Conservation (phyloP, 139 green algal species). For the Tetraselmis striata region DNA sequence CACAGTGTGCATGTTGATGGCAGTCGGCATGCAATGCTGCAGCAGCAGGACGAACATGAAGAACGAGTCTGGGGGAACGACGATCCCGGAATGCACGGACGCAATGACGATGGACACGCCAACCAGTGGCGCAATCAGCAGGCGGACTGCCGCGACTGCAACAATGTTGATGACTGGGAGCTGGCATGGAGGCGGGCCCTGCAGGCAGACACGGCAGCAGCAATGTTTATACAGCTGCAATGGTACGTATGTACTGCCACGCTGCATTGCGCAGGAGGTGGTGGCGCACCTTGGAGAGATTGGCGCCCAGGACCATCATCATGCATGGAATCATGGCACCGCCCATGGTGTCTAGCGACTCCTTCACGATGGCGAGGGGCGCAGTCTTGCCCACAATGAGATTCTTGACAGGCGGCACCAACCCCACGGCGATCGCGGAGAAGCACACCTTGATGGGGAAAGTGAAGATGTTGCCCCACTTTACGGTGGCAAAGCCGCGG, state of each 20-base stretch:
- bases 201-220: background rate
- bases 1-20: constrained; percentile 5
- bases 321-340: constrained; percentile 3
- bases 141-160: background rate
- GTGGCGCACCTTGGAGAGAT: constrained; percentile 4
- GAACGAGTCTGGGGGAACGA: background rate
- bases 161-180: constrained; percentile 1
- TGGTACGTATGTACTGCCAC: too few species aligned
- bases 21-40: constrained; percentile 1
- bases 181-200: background rate
- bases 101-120: constrained; percentile 2
- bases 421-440: background rate
- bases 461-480: background rate
- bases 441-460: background rate
- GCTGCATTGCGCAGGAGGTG: too few species aligned
- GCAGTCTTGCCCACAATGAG: background rate
- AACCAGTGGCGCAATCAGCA: background rate
- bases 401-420: background rate
- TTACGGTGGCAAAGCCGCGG: background rate
- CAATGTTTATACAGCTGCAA: too few species aligned
- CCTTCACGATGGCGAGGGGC: background rate
- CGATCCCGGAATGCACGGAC: background rate
- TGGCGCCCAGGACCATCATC: constrained; percentile 4
- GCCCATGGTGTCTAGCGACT: background rate
- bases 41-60: constrained; percentile 8